phyloP scores from a whole-genome alignment of 2,329 filamentous ascomycete species.

The Zymoseptoria crescenta region DNA sequence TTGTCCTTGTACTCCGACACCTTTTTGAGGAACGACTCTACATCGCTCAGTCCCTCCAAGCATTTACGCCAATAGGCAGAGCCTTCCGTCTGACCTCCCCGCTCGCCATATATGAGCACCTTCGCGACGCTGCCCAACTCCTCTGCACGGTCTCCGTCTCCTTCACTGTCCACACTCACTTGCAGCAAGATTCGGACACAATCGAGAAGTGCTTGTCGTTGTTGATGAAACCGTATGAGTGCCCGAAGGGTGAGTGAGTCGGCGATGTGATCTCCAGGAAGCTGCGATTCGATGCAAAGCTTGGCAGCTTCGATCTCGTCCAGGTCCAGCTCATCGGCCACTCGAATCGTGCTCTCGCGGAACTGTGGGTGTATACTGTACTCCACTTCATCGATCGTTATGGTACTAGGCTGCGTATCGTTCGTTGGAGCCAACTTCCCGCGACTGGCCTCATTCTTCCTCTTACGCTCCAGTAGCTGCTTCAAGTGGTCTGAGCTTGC shows the following conservation, averaged over 20 bases:
- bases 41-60: conserved; percentile 64
- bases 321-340: conserved; percentile 82
- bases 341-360: conserved; percentile 68
- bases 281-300: conserved; percentile 62
- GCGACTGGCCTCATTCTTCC: conserved; percentile 68
- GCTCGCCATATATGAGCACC: conserved; percentile 49
- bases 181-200: conserved; percentile 73
- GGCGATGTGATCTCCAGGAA: conserved; percentile 62
- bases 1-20: conserved; percentile 70
- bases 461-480: conserved; percentile 65
- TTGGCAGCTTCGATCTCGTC: conserved; percentile 80
- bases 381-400: conserved; percentile 63
- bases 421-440: conserved; percentile 57
- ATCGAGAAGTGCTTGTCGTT: conserved; percentile 74
- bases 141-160: conserved; percentile 49
- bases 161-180: conserved; percentile 52
- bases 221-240: conserved; percentile 80
- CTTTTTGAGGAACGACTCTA: conserved; percentile 68
- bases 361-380: conserved; percentile 83
- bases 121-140: conserved; percentile 50
- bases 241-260: conserved; percentile 68
- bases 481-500: conserved; percentile 59
- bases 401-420: conserved; percentile 48
- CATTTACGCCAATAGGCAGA: conserved; percentile 66
- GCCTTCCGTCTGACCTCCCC: conserved; percentile 42